Base-by-base conservation (phyloP, 1,139 yeast genomes). In the Candida neerlandica region DNA sequence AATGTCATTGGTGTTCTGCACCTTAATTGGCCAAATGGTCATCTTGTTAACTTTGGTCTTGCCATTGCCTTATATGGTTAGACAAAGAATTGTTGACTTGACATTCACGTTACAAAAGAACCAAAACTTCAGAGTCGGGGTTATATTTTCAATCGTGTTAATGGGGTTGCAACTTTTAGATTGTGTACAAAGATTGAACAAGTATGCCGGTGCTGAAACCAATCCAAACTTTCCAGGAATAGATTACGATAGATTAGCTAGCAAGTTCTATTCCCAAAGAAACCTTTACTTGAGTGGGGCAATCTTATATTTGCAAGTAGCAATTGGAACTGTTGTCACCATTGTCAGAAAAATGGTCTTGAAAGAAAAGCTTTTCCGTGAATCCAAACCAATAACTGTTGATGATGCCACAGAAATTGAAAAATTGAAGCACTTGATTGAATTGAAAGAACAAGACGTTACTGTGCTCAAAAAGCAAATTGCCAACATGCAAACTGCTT, bases 231-330 rank as follows among this genome's bases (percentile, higher is more conserved):
- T 57, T 43, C 33, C 49, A 9, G 35, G 46, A 19, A 62, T 71
- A 58, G 64, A 64, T 47, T 64, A 68, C 49, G 80, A 76, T 30
- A 76, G 71, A 61, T 66, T 75, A 61, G 80, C 80, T n/a, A 65
- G 75, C 49, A 81, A 83, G 57, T 85, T 87, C 56, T 85, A 84
- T 58, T 78, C 86, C 42, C 91, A 86, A 63, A 75, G 94, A 60
- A 86, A 86, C 59, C 71, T 85, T 55, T 86, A 86, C 64, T 77
- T 86, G 52, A 78, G 86, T 15, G 92, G 91, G 3, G 89, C 89
- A 6, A 84, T 85, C 3, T 64, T 85, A 55, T 85, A 84, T 64
- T 76, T 84, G 55, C 77, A 73, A 52, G 56, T 83, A 46, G 84
- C 88, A 4, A 82, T 85, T 50, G 75, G 74, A 47, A 84, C 86